These are phyloP conservation scores for Aspergillus unguis DNA, from an alignment of 2,329 filamentous ascomycete species.

Conservation along the genomic window DNA sequence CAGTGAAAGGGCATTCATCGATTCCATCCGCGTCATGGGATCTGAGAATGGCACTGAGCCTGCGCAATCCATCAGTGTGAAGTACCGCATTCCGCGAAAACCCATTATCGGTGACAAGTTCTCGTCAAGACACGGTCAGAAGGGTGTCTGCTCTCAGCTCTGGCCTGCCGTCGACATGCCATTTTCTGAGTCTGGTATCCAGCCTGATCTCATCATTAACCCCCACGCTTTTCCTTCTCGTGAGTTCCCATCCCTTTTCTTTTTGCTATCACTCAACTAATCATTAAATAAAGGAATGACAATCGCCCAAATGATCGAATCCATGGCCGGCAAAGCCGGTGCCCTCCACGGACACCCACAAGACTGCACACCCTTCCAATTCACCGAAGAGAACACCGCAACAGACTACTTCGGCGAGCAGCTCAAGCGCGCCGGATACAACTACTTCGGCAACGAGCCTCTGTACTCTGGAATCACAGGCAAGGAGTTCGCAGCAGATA, in stretches of 20 bases:
- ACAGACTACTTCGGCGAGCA: conserved; percentile 95
- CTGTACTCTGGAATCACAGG: conserved; percentile 98
- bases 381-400: conserved; percentile 87
- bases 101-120: conserved; percentile 98
- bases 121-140: conserved; percentile 96
- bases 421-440: conserved; percentile 90
- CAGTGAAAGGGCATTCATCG: conserved; percentile 78
- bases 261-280: background rate
- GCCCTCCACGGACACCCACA: conserved; percentile 93
- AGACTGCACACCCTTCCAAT: conserved; percentile 92
- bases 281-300: conserved; percentile 64
- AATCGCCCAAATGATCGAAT: conserved; percentile 99
- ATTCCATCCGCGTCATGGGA: conserved; percentile 88
- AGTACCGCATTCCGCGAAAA: conserved; percentile 83
- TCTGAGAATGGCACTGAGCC: conserved; percentile 79
- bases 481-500: conserved; percentile 88
- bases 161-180: conserved; percentile 95
- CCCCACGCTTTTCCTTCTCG: conserved; percentile 98
- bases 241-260: conserved; percentile 22
- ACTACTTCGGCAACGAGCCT: conserved; percentile 96
- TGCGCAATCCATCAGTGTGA: conserved; percentile 84
- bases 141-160: conserved; percentile 93
- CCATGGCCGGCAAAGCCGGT: conserved; percentile 89
- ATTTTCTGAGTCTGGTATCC: conserved; percentile 93
- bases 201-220: conserved; percentile 98